Evolutionary conservation across 768 basidiomycete species (phyloP).

Genomic region (Amanita muscaria): DNA sequence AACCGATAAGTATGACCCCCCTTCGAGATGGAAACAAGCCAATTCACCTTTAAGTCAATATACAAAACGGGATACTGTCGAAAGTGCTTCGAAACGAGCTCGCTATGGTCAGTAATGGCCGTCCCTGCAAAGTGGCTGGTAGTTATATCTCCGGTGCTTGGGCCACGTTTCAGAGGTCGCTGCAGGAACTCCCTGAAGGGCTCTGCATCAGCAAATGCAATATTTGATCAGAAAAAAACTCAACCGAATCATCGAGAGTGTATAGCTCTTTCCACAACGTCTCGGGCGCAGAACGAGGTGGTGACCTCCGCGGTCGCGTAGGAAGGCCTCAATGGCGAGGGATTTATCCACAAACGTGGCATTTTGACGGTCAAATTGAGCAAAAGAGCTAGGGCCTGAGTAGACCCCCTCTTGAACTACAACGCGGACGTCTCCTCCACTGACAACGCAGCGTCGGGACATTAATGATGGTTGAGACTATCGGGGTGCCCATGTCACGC

Average conservation of each 20-base stretch:
- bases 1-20: slow-evolving; percentile 9
- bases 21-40: slow-evolving; percentile 9
- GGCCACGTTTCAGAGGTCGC: slow-evolving; percentile 8
- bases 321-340: slow-evolving; percentile 11
- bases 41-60: slow-evolving; percentile 9
- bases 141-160: slow-evolving; percentile 9
- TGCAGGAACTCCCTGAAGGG: slow-evolving; percentile 11
- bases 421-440: slow-evolving; percentile 9
- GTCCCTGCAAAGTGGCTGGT: slow-evolving; percentile 10
- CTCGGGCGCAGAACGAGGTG: slow-evolving; percentile 11
- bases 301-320: slow-evolving; percentile 8
- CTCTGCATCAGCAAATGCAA: slow-evolving; percentile 8
- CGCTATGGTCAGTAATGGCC: slow-evolving; percentile 9
- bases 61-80: slow-evolving; percentile 9
- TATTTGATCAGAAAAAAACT: no score
- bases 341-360: slow-evolving; percentile 12
- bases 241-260: slow-evolving; percentile 12
- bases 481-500: no score
- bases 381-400: slow-evolving; percentile 9
- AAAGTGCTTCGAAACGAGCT: slow-evolving; percentile 9
- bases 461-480: no score
- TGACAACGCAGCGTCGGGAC: no score
- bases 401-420: slow-evolving; percentile 10
- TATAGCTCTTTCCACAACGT: slow-evolving; percentile 10
- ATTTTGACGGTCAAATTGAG: slow-evolving; percentile 7